These are phyloP conservation scores for Hirsutella rhossiliensis DNA, from an alignment of 2,329 filamentous ascomycete genomes.

Conservation along the genomic window DNA sequence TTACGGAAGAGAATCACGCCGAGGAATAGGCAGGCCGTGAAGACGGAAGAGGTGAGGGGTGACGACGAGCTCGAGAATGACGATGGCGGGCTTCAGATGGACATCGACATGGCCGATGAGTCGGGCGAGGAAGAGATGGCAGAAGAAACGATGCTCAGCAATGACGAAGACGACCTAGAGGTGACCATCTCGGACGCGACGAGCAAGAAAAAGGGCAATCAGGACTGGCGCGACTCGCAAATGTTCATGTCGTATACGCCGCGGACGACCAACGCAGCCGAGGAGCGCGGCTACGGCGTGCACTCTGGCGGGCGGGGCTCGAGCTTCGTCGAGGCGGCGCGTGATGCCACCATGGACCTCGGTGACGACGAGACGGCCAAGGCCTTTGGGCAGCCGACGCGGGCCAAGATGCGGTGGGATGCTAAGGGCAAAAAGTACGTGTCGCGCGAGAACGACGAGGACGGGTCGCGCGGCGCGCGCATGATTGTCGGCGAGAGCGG, in stretches of 20 bases:
- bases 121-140: constrained; percentile 11
- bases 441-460: constrained; percentile 80
- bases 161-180: constrained; percentile 51
- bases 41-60: constrained; percentile 24
- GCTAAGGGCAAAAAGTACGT: constrained; percentile 96
- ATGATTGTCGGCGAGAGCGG: constrained; percentile 84
- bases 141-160: constrained; percentile 21
- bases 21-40: constrained; percentile 30
- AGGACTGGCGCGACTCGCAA: constrained; percentile 69
- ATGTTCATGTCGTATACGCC: constrained; percentile 97
- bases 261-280: constrained; percentile 64
- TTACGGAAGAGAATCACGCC: constrained; percentile 58
- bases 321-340: constrained; percentile 82
- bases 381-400: constrained; percentile 65
- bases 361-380: constrained; percentile 76
- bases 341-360: constrained; percentile 82
- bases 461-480: constrained; percentile 61
- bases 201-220: constrained; percentile 35
- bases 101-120: constrained; percentile 1
- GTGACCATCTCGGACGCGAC: constrained; percentile 55
- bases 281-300: constrained; percentile 89
- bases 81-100: too few species aligned
- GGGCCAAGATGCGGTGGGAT: constrained; percentile 82
- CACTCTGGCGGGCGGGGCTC: constrained; percentile 64
- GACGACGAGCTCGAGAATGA: constrained; percentile 15